Evolutionary conservation across 2,329 filamentous ascomycete genomes (phyloP).

Genomic region (Exophiala lecanii-corni): DNA sequence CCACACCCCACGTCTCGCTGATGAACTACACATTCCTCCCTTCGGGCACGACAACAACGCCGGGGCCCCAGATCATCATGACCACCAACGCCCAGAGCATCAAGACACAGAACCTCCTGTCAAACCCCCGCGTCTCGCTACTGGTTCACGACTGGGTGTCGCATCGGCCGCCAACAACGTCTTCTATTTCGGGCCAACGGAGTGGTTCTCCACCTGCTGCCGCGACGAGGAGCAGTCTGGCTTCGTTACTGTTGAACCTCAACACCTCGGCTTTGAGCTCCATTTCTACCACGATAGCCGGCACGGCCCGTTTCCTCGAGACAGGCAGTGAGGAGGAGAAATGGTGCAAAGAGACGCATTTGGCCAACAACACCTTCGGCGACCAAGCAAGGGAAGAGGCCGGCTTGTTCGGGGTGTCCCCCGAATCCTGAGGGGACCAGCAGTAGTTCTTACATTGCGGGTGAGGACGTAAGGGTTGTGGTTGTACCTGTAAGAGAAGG

Average conservation of each 20-base stretch:
- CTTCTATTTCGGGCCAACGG: slow-evolving; percentile 48
- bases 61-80: slow-evolving; percentile 85
- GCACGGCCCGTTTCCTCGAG: slow-evolving; percentile 70
- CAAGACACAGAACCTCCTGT: slow-evolving; percentile 70
- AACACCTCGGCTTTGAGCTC: slow-evolving; percentile 83
- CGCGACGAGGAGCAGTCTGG: slow-evolving; percentile 65
- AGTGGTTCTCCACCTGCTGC: slow-evolving; percentile 60
- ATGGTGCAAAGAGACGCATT: slow-evolving; percentile 76
- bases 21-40: slow-evolving; percentile 99
- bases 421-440: slow-evolving; percentile 32
- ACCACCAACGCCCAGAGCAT: slow-evolving; percentile 73
- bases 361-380: slow-evolving; percentile 88
- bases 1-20: slow-evolving; percentile 86
- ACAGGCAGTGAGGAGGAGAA: slow-evolving; percentile 73
- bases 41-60: slow-evolving; percentile 20
- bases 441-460: slow-evolving; percentile 64
- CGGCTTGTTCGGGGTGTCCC: slow-evolving; percentile 37
- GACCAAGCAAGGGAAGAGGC: slow-evolving; percentile 46
- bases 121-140: slow-evolving; percentile 82
- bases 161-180: slow-evolving; percentile 72
- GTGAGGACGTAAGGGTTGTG: slow-evolving; percentile 80
- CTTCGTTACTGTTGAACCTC: slow-evolving; percentile 78
- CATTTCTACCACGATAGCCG: slow-evolving; percentile 91
- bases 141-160: slow-evolving; percentile 99
- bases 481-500: slow-evolving; percentile 80